A percentile compares a stretch with the other conserved stretches of the same genome.
Conservation (phyloP, 1,139 yeast genomes). For the Neolecta irregularis region DNA sequence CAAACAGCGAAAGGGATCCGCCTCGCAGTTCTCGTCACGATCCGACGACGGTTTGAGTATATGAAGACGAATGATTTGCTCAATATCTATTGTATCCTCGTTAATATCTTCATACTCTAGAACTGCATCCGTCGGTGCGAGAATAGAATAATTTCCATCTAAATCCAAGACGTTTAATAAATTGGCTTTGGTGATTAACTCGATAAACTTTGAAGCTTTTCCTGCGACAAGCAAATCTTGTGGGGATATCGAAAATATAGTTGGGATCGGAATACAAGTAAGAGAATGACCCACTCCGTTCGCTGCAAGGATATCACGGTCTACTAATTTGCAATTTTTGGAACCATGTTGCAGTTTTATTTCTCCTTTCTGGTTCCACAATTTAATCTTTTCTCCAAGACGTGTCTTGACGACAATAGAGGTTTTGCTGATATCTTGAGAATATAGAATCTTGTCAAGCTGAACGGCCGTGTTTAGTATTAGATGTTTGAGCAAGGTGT, state of each 20-base stretch:
- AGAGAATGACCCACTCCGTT: conserved; percentile 2
- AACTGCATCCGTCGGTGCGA: conserved; percentile 1
- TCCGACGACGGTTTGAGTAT: conserved; percentile 1
- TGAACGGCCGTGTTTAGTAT: not conserved
- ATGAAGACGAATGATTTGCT: not conserved
- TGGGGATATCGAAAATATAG: not conserved
- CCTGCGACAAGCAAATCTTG: not conserved
- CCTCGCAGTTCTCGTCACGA: no score
- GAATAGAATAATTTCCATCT: conserved; percentile 1
- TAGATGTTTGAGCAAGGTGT: not conserved
- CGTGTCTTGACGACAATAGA: not conserved
- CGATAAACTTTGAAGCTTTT: not conserved
- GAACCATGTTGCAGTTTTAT: not conserved
- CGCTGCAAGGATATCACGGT: not conserved
- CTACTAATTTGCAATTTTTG: not conserved
- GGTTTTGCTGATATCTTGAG: not conserved
- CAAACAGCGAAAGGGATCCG: no score
- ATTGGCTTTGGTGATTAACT: not conserved
- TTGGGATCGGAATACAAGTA: not conserved
- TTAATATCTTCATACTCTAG: not conserved
- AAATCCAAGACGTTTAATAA: not conserved
- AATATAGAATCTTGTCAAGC: not conserved
- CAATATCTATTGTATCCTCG: no score
- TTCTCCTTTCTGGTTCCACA: not conserved
- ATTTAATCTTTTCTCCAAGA: not conserved